Conservation (phyloP, 192 early-diverging fungal genomes). For the Lobosporangium transversale region DNA sequence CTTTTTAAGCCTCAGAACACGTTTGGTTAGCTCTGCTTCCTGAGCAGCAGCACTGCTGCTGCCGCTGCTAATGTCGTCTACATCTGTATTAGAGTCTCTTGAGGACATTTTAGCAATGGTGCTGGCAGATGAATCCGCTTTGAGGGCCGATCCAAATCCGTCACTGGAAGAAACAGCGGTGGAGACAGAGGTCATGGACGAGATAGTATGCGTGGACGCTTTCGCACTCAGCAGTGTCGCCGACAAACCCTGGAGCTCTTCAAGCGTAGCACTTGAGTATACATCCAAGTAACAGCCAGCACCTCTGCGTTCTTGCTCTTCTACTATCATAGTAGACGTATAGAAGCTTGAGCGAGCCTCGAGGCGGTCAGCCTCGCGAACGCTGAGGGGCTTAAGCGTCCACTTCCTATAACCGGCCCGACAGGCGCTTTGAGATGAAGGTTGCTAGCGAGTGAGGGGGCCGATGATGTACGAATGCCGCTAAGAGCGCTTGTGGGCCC, state of each 20-base stretch:
- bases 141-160: no score
- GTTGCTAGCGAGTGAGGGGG: neutral
- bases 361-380: conserved; percentile 39
- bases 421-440: conserved; percentile 30
- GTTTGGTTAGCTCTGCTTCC: neutral
- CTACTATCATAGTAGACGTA: conserved; percentile 44
- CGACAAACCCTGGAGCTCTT: conserved; percentile 20
- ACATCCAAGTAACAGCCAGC: conserved; percentile 40
- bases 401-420: conserved; percentile 48
- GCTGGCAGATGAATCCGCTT: neutral
- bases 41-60: neutral
- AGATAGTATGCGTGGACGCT: neutral
- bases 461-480: neutral
- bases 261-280: conserved; percentile 28
- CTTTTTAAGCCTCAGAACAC: conserved; percentile 28
- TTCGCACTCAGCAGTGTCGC: neutral
- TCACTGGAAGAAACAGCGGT: neutral
- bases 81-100: neutral
- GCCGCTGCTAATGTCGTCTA: neutral
- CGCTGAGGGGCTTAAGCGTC: conserved; percentile 45
- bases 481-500: no score
- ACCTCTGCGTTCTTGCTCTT: conserved; percentile 37
- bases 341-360: conserved; percentile 41
- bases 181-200: conserved; percentile 20
- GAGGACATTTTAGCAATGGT: conserved; percentile 6